These are phyloP conservation scores for Teratosphaeria zuluensis DNA, from an alignment of 2,329 filamentous ascomycete species.

Conservation along the genomic window DNA sequence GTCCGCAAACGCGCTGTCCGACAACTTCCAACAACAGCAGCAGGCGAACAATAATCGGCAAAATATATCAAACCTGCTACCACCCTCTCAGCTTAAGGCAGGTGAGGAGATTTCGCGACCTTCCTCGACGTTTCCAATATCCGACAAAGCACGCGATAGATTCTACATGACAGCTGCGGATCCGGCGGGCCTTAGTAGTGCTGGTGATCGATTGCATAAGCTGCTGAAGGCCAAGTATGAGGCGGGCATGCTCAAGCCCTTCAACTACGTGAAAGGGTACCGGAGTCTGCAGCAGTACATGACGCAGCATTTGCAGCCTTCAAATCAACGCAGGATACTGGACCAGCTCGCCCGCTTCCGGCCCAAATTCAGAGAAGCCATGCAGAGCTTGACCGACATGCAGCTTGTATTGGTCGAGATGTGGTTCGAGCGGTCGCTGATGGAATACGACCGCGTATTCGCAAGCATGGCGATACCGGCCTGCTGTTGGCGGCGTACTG, in stretches of 20 bases:
- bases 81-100: conserved; percentile 17
- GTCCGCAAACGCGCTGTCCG: conserved; percentile 35
- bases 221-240: conserved; percentile 93
- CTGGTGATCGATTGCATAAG: conserved; percentile 91
- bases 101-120: conserved; percentile 52
- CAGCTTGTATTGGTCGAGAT: conserved; percentile 93
- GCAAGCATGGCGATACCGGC: conserved; percentile 98
- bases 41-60: conserved; percentile 14
- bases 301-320: conserved; percentile 72
- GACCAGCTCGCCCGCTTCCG: conserved; percentile 86
- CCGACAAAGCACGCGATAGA: conserved; percentile 61
- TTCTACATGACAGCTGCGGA: conserved; percentile 97
- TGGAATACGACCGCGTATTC: conserved; percentile 98
- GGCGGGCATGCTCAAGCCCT: conserved; percentile 85
- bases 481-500: conserved; percentile 92
- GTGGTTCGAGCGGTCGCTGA: conserved; percentile 95
- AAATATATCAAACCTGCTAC: conserved; percentile 32
- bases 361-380: conserved; percentile 91
- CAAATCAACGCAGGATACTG: conserved; percentile 81
- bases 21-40: conserved; percentile 22
- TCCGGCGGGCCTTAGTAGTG: conserved; percentile 73
- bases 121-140: conserved; percentile 51
- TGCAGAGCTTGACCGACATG: conserved; percentile 83
- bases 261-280: conserved; percentile 98
- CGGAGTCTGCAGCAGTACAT: conserved; percentile 82